Evolutionary conservation across 805 yeast genomes (phyloP), one percentile per base, ranked within the genome.

Genomic region (Teunomyces panamensis): DNA sequence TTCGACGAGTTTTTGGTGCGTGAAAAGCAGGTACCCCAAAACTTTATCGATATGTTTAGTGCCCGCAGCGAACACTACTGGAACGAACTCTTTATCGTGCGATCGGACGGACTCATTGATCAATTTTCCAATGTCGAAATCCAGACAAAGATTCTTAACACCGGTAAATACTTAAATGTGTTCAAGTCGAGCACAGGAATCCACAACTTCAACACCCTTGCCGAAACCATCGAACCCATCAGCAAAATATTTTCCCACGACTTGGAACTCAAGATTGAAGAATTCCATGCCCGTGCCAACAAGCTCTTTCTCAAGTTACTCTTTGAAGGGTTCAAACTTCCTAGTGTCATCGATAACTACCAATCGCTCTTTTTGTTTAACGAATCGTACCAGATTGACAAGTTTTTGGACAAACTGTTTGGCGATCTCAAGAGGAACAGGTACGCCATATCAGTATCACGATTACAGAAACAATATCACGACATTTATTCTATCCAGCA

Each of bases 121-220:
- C 89, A 84, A 52, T 80, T 92, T 49, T 66, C 72, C 5, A 65
- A 73, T 33, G 71, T 69, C 24, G 78, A 74, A 2, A 60, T 83
- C 5, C 86, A 86, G 54, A 74, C 76, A 43, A 85, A 85, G 63
- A 75, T 92, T 0, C 68, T 92, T 20, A 71, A 83, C 44, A 88
- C 97, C 0, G 99, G 99, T 1, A 91, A 89, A 64, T 84, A 84
- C 56, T 68, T 90, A 47, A 87, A 89, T 57, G 84, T 92, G 2
- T 73, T 87, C 39, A 76, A 80, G 47, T 81, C 77, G 48, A 83
- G 87, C 57, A 64, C 68, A 9, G 85, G 84, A 0, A 67, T 79
- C 3, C 68, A 71, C n/a, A 60, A 65, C 44, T 60, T 70, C 29
- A 60, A 60, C 4, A 47, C 42, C 17, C 56, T 68, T 16, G 56